Base-by-base conservation (phyloP, 495 filamentous ascomycete genomes). In the Xylaria acuta region DNA sequence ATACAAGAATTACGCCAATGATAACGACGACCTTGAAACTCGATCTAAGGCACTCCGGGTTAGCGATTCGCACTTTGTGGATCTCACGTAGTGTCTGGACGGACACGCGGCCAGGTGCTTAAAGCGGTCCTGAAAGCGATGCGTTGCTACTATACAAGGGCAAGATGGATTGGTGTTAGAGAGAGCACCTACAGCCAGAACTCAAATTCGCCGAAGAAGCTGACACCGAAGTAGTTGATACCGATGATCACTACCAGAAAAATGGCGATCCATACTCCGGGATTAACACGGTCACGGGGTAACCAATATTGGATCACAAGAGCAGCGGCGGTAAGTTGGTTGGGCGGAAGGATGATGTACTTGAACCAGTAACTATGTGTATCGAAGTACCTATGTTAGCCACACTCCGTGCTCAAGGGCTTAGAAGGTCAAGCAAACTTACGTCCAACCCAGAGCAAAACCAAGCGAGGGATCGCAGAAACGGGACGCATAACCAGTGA, bases 381-480 rank as follows among this genome's bases (percentile, higher is more conserved):
- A 80, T 77, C n/a, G 20, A 63, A 18, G 41, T 5, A 6, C 11
- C 3, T 3, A 47, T 47, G 60, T 71, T 40, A 70, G 68, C 41
- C 58, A 63, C 12, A 18, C 51, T 30, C 25, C 34, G 25, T 25
- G 25, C 27, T 59, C 49, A 27, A 12, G 32, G 20, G 11, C 22
- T 62, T 38, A 9, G 5, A 5, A 27, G 25, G 69, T 47, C 18
- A 51, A 47, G 69, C 8, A 14, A 64, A 80, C 81, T 76, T 75
- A 90, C 77, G 90, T 91, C 90, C 90, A 93, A 63, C 92, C 92
- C 76, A 93, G 91, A 65, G 92, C 88, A 74, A 93, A 93, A 53
- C 93, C 93, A 78, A 95, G 85, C 75, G 91, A 91, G 12, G 92
- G 91, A 72, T 94, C 91, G 73, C 94, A 89, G 75, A 93, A 91